These are phyloP conservation scores for Singerocomus rubriflavus DNA, from an alignment of 1,284 basidiomycete species.

Conservation along the genomic window DNA sequence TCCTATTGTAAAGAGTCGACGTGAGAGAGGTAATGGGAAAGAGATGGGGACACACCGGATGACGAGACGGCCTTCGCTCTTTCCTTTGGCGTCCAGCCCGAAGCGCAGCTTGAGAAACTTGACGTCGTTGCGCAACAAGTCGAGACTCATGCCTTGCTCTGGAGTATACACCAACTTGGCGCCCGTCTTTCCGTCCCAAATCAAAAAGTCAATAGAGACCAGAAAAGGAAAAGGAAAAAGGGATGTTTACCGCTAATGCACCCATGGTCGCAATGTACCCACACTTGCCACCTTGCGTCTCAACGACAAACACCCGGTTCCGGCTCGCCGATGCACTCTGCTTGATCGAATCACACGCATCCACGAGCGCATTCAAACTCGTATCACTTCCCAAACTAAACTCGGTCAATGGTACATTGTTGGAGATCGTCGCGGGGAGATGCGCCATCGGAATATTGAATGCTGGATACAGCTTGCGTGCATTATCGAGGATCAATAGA, in stretches of 20 bases:
- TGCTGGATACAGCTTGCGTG: conserved; percentile 78
- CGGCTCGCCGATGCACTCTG: conserved; percentile 95
- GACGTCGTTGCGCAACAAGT: conserved; percentile 82
- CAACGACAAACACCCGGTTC: conserved; percentile 96
- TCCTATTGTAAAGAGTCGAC: conserved; percentile 46
- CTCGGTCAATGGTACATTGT: conserved; percentile 97
- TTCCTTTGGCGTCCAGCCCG: conserved; percentile 83
- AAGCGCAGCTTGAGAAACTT: conserved; percentile 89
- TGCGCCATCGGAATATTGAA: conserved; percentile 95
- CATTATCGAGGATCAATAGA: conserved; percentile 76
- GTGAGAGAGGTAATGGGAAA: background rate
- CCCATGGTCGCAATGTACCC: conserved; percentile 96
- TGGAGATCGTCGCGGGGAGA: conserved; percentile 93
- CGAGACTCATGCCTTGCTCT: conserved; percentile 84
- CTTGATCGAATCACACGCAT: conserved; percentile 97
- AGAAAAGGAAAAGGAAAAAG: background rate
- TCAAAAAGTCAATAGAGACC: background rate
- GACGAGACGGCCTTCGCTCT: conserved; percentile 89
- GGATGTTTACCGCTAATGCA: conserved; percentile 78
- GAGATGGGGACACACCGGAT: conserved; percentile 58
- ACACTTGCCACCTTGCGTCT: conserved; percentile 96
- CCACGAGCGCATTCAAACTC: conserved; percentile 94
- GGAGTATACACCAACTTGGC: conserved; percentile 94
- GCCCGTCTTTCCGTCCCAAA: conserved; percentile 58
- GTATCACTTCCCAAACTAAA: conserved; percentile 95